Percentiles rank a stretch among this genome's conserved stretches.
These are phyloP conservation scores for Phytophthora sansomeana DNA, from an alignment of 352 stramenopile genomes.

Conservation along the genomic window DNA sequence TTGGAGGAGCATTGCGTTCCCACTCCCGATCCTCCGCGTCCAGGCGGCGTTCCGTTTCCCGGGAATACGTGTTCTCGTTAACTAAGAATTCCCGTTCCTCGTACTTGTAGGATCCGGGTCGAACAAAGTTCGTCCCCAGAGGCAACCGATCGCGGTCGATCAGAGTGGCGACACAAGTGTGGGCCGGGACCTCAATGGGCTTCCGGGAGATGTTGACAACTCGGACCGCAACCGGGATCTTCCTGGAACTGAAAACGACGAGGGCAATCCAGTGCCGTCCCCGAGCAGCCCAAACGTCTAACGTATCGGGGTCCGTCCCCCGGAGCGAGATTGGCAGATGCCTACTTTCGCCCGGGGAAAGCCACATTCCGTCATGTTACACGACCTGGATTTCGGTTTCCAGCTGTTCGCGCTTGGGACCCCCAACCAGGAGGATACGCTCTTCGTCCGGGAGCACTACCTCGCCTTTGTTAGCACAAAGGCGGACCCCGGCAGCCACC, in stretches of 20 bases:
- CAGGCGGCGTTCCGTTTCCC: neutral
- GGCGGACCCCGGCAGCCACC: constrained; percentile 20
- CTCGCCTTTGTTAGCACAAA: neutral
- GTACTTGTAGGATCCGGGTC: neutral
- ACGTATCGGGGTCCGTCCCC: no score
- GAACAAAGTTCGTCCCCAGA: constrained; percentile 5
- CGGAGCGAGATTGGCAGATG: no score
- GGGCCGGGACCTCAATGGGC: neutral
- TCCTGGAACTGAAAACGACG: no score
- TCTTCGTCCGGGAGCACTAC: constrained; percentile 4
- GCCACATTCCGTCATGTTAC: neutral
- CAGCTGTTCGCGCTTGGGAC: neutral
- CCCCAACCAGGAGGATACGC: neutral
- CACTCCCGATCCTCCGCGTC: neutral
- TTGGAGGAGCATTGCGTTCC: neutral
- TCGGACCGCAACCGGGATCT: no score
- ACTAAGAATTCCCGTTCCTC: neutral
- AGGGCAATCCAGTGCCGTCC: no score
- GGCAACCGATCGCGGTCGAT: neutral
- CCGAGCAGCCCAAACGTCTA: no score
- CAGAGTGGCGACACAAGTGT: neutral
- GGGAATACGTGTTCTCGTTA: neutral
- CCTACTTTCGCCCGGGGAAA: neutral
- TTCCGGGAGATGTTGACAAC: no score
- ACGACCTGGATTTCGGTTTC: neutral